Conservation (phyloP, 1,284 basidiomycete genomes). For the Irpex rosettiformis region DNA sequence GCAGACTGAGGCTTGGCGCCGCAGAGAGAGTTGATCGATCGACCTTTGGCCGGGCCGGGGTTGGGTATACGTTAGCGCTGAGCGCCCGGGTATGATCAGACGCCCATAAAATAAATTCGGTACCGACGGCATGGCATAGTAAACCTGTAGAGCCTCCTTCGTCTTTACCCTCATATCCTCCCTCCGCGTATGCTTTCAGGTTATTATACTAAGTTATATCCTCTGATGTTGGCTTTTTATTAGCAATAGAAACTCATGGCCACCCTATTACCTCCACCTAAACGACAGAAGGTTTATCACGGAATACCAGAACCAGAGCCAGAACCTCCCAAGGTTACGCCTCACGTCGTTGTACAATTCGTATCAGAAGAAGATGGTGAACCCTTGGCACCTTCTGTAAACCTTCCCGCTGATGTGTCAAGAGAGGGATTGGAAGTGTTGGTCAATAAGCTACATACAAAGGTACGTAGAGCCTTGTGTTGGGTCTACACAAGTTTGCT, state of each 20-base stretch:
- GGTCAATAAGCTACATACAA: constrained; percentile 78
- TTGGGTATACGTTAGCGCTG: too few relatives aligned
- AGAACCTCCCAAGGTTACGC: constrained; percentile 50
- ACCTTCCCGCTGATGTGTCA: constrained; percentile 83
- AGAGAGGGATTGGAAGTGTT: constrained; percentile 82
- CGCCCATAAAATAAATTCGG: constrained; percentile 2
- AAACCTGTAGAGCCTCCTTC: neutral
- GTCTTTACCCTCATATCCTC: neutral
- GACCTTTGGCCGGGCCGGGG: too few relatives aligned
- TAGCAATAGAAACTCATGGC: constrained; percentile 51
- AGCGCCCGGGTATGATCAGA: too few relatives aligned
- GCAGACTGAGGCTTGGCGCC: too few relatives aligned
- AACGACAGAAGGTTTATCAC: constrained; percentile 79
- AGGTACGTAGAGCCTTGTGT: constrained; percentile 41
- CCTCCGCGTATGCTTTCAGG: neutral
- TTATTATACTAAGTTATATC: neutral
- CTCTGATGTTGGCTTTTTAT: too few relatives aligned
- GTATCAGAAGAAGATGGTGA: constrained; percentile 82
- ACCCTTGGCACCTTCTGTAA: constrained; percentile 82
- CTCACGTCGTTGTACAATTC: constrained; percentile 86
- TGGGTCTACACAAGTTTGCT: constrained; percentile 2
- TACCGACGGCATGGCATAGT: neutral
- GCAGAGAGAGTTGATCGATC: too few relatives aligned
- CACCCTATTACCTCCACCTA: constrained; percentile 79
- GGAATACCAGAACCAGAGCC: constrained; percentile 63